phyloP scores from a whole-genome alignment of 176 grass and related monocot species.

The Metroxylon sagu region DNA sequence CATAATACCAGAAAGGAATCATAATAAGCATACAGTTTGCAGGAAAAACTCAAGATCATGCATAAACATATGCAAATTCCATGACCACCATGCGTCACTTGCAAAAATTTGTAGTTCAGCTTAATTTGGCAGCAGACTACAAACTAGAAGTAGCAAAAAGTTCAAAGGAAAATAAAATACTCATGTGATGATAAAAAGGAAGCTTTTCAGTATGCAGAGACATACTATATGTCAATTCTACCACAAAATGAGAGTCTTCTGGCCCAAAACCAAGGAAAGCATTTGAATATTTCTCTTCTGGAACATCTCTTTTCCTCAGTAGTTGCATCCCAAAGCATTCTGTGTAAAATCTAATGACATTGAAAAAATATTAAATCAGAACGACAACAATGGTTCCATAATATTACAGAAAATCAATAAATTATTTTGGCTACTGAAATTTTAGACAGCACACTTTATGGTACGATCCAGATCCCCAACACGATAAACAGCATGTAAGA shows the following conservation, averaged over 20 bases:
- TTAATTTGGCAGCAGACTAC: too few species aligned
- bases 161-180: too few species aligned
- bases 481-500: constrained; percentile 90
- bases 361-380: background rate
- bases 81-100: too few species aligned
- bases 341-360: constrained; percentile 64
- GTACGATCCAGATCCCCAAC: constrained; percentile 83
- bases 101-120: too few species aligned
- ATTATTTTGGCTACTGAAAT: too few species aligned
- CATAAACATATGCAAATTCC: too few species aligned
- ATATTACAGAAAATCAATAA: too few species aligned
- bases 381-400: too few species aligned
- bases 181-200: too few species aligned
- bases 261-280: constrained; percentile 93
- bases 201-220: background rate
- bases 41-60: too few species aligned
- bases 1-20: constrained; percentile 9
- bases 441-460: constrained; percentile 47
- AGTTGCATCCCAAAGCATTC: constrained; percentile 91
- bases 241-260: constrained; percentile 72
- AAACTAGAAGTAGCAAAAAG: too few species aligned
- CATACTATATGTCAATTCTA: constrained; percentile 94
- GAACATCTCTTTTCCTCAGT: constrained; percentile 82
- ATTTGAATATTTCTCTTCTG: constrained; percentile 91
- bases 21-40: background rate